phyloP scores from a whole-genome alignment of 2,329 filamentous ascomycete genomes.

The Purpureocillium lavendulum region DNA sequence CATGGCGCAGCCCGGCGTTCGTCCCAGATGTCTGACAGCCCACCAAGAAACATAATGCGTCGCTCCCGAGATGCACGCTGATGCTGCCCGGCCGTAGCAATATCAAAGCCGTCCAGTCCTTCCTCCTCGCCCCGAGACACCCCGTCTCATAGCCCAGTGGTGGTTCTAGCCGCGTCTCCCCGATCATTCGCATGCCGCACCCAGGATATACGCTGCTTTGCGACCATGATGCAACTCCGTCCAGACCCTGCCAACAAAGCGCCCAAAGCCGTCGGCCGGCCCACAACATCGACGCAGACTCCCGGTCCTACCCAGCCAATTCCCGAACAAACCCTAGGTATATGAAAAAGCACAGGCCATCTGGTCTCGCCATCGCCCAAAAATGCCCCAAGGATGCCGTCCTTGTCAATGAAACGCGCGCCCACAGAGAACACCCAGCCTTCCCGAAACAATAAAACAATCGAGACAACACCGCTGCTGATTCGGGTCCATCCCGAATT shows the following conservation, averaged over 20 bases:
- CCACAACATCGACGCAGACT: conserved; percentile 1
- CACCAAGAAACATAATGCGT: no score
- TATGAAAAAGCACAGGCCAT: conserved; percentile 6
- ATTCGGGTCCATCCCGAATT: conserved; percentile 1
- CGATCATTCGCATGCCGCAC: conserved; percentile 3
- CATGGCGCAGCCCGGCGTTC: no score
- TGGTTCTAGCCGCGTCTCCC: background rate
- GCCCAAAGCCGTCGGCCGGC: background rate
- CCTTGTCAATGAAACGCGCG: conserved; percentile 2
- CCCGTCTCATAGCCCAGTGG: background rate
- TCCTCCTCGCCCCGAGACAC: background rate
- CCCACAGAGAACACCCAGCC: conserved; percentile 2
- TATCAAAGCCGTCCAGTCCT: background rate
- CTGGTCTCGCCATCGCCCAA: conserved; percentile 11
- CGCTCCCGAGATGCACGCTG: no score
- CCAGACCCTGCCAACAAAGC: conserved; percentile 8
- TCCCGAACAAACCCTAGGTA: conserved; percentile 8
- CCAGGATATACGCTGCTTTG: conserved; percentile 8
- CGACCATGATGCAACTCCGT: conserved; percentile 8
- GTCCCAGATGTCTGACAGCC: no score
- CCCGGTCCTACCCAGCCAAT: conserved; percentile 7
- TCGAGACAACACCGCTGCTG: conserved; percentile 7
- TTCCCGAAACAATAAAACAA: conserved; percentile 6
- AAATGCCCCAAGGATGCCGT: conserved; percentile 9
- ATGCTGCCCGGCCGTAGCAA: no score